Evolutionary conservation across 371 early-diverging fungal species (phyloP).

Genomic region (Rhizopus microsporus): DNA sequence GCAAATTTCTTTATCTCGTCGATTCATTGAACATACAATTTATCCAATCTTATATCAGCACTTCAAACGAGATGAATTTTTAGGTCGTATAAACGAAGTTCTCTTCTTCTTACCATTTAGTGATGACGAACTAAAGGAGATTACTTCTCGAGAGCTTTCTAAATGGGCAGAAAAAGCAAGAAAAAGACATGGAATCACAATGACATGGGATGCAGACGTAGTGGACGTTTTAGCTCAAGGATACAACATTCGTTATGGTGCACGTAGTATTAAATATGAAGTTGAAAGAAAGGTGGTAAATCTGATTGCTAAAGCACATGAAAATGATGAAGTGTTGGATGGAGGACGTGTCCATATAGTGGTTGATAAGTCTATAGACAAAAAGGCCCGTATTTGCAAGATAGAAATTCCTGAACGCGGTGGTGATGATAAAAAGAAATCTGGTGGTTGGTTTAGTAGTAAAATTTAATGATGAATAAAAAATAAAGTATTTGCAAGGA

Average conservation of each 20-base stretch:
- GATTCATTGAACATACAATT: conserved; percentile 56
- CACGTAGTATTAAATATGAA: conserved; percentile 64
- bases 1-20: conserved; percentile 45
- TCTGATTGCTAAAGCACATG: conserved; percentile 60
- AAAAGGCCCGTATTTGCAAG: conserved; percentile 37
- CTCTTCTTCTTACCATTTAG: conserved; percentile 62
- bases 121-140: conserved; percentile 50
- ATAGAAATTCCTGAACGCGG: conserved; percentile 44
- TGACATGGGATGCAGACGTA: conserved; percentile 58
- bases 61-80: conserved; percentile 62
- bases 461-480: conserved; percentile 1
- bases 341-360: conserved; percentile 48
- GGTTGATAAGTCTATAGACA: conserved; percentile 36
- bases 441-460: conserved; percentile 41
- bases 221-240: conserved; percentile 50
- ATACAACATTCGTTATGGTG: conserved; percentile 64
- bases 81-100: conserved; percentile 66
- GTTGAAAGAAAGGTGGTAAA: conserved; percentile 60
- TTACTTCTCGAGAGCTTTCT: conserved; percentile 50
- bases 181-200: conserved; percentile 50
- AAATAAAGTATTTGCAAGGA: too few relatives aligned
- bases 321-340: conserved; percentile 56
- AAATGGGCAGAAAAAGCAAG: conserved; percentile 59
- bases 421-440: conserved; percentile 38
- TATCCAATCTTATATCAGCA: conserved; percentile 62